Evolutionary conservation across 305 asterid species (phyloP).

Genomic region (Lippia alba): DNA sequence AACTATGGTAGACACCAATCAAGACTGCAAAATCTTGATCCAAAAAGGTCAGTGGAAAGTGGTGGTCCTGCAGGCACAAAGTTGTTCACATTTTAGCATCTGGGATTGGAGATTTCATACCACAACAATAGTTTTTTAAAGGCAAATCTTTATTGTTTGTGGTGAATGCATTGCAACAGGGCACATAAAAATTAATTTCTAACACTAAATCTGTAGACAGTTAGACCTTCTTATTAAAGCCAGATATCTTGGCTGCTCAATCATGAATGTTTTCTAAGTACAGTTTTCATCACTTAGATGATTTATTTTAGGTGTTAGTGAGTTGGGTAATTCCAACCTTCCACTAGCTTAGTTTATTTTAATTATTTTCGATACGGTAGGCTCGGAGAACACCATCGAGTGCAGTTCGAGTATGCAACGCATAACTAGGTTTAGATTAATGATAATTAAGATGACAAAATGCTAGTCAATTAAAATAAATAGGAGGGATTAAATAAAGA

Average conservation of each 20-base stretch:
- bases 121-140: background rate
- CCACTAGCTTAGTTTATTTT: conserved; percentile 31
- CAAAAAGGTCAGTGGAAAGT: conserved; percentile 28
- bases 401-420: conserved; percentile 45
- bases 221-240: conserved; percentile 30
- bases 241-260: conserved; percentile 29
- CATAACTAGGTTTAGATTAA: conserved; percentile 24
- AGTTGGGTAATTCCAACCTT: conserved; percentile 50
- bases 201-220: conserved; percentile 13
- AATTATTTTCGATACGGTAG: conserved; percentile 38
- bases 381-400: conserved; percentile 41
- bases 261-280: conserved; percentile 25
- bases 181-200: background rate
- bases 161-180: background rate
- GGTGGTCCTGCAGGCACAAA: conserved; percentile 38
- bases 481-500: background rate
- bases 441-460: conserved; percentile 10
- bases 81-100: conserved; percentile 25
- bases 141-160: background rate
- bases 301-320: conserved; percentile 26
- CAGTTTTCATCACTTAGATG: conserved; percentile 1
- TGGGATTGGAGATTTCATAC: background rate
- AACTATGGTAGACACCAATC: conserved; percentile 9
- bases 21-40: conserved; percentile 22
- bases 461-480: conserved; percentile 8